These are phyloP conservation scores for Zygosaccharomyces pseudobailii DNA, from an alignment of 1,139 yeast species.

Conservation along the genomic window DNA sequence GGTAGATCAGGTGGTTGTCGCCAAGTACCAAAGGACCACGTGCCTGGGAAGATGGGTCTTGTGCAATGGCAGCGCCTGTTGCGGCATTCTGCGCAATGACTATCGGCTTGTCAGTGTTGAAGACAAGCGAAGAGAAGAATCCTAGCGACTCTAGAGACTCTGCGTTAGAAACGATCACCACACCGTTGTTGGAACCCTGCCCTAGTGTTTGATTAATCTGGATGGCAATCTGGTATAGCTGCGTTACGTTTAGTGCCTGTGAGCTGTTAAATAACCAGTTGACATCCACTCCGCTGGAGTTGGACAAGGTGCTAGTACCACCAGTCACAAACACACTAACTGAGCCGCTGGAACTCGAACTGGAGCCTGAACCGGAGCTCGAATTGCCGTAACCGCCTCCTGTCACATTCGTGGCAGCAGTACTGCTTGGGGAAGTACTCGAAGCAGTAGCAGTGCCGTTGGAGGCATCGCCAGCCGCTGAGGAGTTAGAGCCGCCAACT, in stretches of 20 bases:
- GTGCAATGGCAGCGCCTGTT: constrained; percentile 26
- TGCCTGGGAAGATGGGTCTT: constrained; percentile 17
- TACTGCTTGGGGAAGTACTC: constrained; percentile 1
- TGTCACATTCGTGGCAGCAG: constrained; percentile 4
- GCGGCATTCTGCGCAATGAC: constrained; percentile 24
- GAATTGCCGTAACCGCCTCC: constrained; percentile 13
- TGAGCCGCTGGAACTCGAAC: constrained; percentile 5
- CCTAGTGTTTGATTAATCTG: constrained; percentile 20
- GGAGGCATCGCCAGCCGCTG: constrained; percentile 5
- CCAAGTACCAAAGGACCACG: constrained; percentile 30
- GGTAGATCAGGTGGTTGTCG: constrained; percentile 23
- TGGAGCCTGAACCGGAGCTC: constrained; percentile 7
- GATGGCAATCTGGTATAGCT: constrained; percentile 25
- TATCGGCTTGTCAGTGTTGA: constrained; percentile 26
- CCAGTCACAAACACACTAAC: constrained; percentile 28
- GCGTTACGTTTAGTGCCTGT: constrained; percentile 23
- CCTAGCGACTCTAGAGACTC: constrained; percentile 28
- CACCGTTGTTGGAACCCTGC: constrained; percentile 20
- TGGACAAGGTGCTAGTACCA: constrained; percentile 21
- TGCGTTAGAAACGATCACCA: constrained; percentile 24
- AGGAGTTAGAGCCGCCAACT: constrained; percentile 4
- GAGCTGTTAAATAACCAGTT: constrained; percentile 24
- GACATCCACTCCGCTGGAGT: constrained; percentile 17
- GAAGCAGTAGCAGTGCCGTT: constrained; percentile 1
- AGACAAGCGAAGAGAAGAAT: constrained; percentile 28